These are phyloP conservation scores for Garcia nutans DNA, from an alignment of 345 rosid genomes.

Conservation along the genomic window DNA sequence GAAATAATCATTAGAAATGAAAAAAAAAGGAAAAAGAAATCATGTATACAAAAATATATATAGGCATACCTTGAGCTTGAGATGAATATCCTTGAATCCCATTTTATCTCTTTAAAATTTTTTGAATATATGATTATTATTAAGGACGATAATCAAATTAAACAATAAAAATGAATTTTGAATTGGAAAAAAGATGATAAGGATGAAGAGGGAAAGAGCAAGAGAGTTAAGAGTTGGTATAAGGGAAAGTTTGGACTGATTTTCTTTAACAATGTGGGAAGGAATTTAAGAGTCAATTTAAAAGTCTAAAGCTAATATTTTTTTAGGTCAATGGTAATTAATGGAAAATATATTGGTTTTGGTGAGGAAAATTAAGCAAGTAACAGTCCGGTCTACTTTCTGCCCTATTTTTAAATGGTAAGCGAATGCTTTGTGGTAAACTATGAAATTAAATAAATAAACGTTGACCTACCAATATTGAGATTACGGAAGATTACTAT, in stretches of 20 bases:
- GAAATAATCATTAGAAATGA: background rate
- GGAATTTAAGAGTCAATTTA: constrained; percentile 7
- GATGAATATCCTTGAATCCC: constrained; percentile 50
- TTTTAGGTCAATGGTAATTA: constrained; percentile 25
- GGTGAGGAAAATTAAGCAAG: constrained; percentile 27
- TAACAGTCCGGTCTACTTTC: constrained; percentile 21
- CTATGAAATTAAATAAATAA: no score
- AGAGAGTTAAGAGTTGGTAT: no score
- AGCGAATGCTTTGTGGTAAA: no score
- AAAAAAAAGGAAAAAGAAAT: background rate
- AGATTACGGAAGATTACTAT: no score
- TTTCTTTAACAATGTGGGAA: background rate
- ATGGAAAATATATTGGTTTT: constrained; percentile 25
- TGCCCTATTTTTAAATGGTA: constrained; percentile 3
- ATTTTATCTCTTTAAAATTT: constrained; percentile 21
- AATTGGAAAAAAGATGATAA: no score
- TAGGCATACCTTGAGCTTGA: constrained; percentile 53
- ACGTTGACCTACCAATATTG: no score
- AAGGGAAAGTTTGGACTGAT: background rate
- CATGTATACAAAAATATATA: background rate
- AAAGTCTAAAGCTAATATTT: background rate
- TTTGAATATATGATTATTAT: background rate
- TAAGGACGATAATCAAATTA: background rate
- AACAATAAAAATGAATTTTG: background rate
- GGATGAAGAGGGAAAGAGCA: background rate